These are phyloP conservation scores for Talaromyces nanjingensis DNA, from an alignment of 495 filamentous ascomycete genomes.

Conservation along the genomic window DNA sequence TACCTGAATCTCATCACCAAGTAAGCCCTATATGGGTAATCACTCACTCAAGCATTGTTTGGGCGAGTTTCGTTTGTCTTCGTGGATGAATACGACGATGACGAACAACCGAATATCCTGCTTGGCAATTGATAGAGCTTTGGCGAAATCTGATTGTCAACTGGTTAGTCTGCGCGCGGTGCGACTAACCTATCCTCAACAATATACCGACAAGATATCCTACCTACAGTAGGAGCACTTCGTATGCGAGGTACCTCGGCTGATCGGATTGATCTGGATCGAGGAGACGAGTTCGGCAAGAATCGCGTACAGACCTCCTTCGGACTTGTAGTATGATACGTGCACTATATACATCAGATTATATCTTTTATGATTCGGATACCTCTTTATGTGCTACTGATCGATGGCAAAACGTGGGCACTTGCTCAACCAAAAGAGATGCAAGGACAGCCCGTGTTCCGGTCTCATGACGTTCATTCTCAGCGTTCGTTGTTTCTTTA, in stretches of 20 bases:
- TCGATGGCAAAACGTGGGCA: not conserved
- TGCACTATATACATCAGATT: not conserved
- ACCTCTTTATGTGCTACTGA: not conserved
- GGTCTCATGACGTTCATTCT: not conserved
- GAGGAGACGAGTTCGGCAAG: not conserved
- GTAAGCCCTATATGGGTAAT: conserved; percentile 16
- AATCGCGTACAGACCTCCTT: not conserved
- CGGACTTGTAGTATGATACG: not conserved
- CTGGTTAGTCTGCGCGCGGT: not conserved
- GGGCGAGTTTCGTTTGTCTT: not conserved
- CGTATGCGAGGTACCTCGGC: not conserved
- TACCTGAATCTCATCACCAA: conserved; percentile 78
- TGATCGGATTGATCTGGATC: not conserved
- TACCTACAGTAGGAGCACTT: not conserved
- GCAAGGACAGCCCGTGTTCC: not conserved
- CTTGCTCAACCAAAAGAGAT: not conserved
- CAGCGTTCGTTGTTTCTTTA: not conserved
- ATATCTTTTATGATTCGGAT: not conserved
- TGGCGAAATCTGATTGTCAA: not conserved
- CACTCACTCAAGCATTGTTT: not conserved
- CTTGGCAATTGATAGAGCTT: not conserved
- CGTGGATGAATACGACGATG: not conserved
- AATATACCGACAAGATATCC: conserved; percentile 1
- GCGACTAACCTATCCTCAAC: not conserved
- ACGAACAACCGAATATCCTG: not conserved